Percentiles rank a stretch among this genome's conserved stretches.
phyloP scores from a whole-genome alignment of 371 early-diverging fungal genomes.

The Syncephalastrum sp. region DNA sequence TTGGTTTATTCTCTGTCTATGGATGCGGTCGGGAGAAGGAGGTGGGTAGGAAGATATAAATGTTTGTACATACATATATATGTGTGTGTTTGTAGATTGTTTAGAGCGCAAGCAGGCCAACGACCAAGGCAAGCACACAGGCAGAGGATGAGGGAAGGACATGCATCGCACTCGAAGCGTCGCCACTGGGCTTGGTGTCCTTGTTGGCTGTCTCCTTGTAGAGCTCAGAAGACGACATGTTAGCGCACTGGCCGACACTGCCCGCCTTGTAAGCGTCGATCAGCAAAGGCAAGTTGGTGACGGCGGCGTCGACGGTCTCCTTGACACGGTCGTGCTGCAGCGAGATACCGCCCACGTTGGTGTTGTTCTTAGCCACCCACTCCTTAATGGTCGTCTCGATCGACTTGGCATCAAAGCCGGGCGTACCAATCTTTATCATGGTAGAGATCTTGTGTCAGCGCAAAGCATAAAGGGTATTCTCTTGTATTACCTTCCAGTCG shows the following conservation, averaged over 20 bases:
- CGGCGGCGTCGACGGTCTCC: constrained; percentile 43
- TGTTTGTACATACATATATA: neutral
- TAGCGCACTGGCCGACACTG: constrained; percentile 18
- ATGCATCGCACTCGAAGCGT: constrained; percentile 3
- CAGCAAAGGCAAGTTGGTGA: constrained; percentile 36
- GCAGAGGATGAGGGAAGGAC: neutral
- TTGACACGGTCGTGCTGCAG: constrained; percentile 44
- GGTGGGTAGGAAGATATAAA: neutral
- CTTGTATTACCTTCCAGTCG: constrained; percentile 13
- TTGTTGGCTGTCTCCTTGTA: constrained; percentile 16
- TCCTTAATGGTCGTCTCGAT: constrained; percentile 23
- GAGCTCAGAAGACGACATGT: constrained; percentile 10
- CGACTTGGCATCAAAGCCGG: constrained; percentile 11
- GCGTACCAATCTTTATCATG: constrained; percentile 5
- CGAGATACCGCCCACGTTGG: constrained; percentile 34
- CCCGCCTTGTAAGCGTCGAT: constrained; percentile 16
- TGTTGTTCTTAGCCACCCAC: constrained; percentile 33
- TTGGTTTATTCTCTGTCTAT: constrained; percentile 1
- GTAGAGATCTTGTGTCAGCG: neutral
- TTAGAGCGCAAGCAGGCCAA: neutral
- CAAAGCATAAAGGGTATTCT: neutral
- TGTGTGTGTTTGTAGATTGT: neutral
- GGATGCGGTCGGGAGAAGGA: neutral
- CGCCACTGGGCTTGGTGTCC: constrained; percentile 1
- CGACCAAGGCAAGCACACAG: neutral